Evolutionary conservation across 2,329 filamentous ascomycete genomes (phyloP), one percentile per base, ranked within the genome.

Genomic region (Sarocladiaceae sp.): DNA sequence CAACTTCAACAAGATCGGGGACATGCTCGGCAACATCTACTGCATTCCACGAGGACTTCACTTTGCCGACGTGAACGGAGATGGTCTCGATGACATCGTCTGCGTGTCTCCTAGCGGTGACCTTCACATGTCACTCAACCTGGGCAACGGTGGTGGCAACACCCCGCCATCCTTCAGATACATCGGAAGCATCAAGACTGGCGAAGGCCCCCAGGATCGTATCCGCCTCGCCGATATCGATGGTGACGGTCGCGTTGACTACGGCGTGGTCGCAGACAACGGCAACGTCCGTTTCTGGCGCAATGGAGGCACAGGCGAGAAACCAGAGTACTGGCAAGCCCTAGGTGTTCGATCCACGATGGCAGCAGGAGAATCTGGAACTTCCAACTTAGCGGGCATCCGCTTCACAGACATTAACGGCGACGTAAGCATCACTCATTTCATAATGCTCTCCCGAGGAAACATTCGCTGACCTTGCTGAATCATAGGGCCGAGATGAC

Each of bases 231-330:
- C 55, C 0, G 67, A 71, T 22, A 52, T 56, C 10, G 29, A 33
- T 15, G 29, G 29, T 33, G 29, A 72, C 50, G 67, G 68, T 1
- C 59, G 68, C 0, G 42, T 60, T 0, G 70, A 72, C 53, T 71
- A 66, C 50, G 64, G 64, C 35, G 44, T 60, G 3, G 40, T 64
- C 2, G 57, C 57, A 1, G 56, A 54, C 12, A 54, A 53, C 18
- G 66, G 64, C 2, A 55, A 64, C 22, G 54, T 65, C 3, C 44
- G 55, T 2, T 68, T 62, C 54, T 69, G 61, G 62, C 59, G 68
- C 4, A 71, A 69, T 37, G 64, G 62, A 8, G 61, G 62, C 15
- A 52, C 54, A 26, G 61, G 59, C 2, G 58, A 67, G 4, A 55
- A 48, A 2, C 63, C 67, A 0, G 55, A 54, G 1, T 68, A 63